Evolutionary conservation across 2,329 filamentous ascomycete species (phyloP), one percentile per base, ranked within the genome.

Genomic region (Xylariales sp.): DNA sequence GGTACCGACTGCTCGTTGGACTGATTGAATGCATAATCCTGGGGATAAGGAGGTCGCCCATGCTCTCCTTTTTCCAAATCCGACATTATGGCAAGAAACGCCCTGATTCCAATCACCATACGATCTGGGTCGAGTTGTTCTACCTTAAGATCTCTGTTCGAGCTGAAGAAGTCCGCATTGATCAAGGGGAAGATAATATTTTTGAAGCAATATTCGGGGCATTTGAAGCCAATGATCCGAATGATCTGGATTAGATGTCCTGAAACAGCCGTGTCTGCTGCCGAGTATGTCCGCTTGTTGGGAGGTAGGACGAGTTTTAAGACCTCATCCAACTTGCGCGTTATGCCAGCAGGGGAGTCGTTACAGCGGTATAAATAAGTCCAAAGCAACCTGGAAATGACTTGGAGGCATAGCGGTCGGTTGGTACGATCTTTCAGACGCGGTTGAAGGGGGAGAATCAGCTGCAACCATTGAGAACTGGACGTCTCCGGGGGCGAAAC

Each of bases 101-200:
- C 87, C 45, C 89, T 80, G 45, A 98, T 98, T 3, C 90, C 93
- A 50, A 98, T 86, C n/a, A 97, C 91, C 66, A 96, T 95, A 52
- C 88, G 85, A 56, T 98, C 94, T 1, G 94, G 93, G 45, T 98
- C 93, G 44, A 98, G 74, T 54, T 94, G 88, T 55, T 97, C 93
- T 19, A 96, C 85, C 55, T 81, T 89, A 29, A 93, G 66, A 30
- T 95, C 87, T 52, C 83, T 74, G 46, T 87, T 69, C 14, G 81
- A 78, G 19, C 77, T 72, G 56, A 96, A 93, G n/a, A 89, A 69
- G 37, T 96, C 91, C 2, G 89, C 88, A 56, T 95, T 95, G 55
- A 98, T 85, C 25, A 98, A 67, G 4, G 91, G 93, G 51, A 96
- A 97, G n/a, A 98, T 88, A 47, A 97, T 85, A 32, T 74, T 87